phyloP scores from a whole-genome alignment of 352 stramenopile genomes.

The Globisporangium alternatum region DNA sequence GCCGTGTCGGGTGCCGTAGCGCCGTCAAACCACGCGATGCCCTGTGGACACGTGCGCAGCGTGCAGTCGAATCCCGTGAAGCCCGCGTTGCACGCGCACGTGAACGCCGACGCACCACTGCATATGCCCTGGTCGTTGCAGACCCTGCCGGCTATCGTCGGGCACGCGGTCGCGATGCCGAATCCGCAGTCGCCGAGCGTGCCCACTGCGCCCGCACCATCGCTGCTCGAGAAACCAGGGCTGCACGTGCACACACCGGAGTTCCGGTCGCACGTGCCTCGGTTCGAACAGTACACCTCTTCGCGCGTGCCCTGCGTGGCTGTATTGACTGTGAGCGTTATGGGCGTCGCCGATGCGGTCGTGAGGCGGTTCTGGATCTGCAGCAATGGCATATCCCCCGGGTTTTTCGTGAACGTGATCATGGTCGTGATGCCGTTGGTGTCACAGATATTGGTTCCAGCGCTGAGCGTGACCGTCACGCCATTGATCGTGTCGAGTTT shows the following conservation, averaged over 20 bases:
- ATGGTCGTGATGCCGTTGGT: constrained; percentile 34
- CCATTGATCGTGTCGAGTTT: constrained; percentile 53
- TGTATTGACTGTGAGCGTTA: constrained; percentile 16
- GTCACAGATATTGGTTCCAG: constrained; percentile 32
- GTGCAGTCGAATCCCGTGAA: constrained; percentile 62
- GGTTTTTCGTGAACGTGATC: constrained; percentile 75
- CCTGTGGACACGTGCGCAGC: constrained; percentile 44
- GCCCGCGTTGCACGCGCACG: constrained; percentile 61
- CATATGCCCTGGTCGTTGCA: constrained; percentile 57
- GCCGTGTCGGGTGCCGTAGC: constrained; percentile 46
- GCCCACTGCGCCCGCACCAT: constrained; percentile 39
- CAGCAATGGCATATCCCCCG: constrained; percentile 46
- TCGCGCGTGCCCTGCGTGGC: constrained; percentile 43
- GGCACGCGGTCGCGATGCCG: constrained; percentile 29
- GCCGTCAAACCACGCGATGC: constrained; percentile 66
- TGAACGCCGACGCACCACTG: constrained; percentile 33
- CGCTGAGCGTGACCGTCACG: constrained; percentile 30
- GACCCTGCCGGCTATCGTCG: constrained; percentile 24
- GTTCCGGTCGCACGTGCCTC: constrained; percentile 52
- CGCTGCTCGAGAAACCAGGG: constrained; percentile 53
- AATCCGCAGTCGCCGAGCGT: constrained; percentile 50
- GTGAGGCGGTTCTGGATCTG: constrained; percentile 47
- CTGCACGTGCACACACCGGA: constrained; percentile 72
- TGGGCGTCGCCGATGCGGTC: constrained; percentile 13
- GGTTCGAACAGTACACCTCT: constrained; percentile 84